phyloP scores from a whole-genome alignment of 768 basidiomycete species.

The Xanthoconium purpureum region DNA sequence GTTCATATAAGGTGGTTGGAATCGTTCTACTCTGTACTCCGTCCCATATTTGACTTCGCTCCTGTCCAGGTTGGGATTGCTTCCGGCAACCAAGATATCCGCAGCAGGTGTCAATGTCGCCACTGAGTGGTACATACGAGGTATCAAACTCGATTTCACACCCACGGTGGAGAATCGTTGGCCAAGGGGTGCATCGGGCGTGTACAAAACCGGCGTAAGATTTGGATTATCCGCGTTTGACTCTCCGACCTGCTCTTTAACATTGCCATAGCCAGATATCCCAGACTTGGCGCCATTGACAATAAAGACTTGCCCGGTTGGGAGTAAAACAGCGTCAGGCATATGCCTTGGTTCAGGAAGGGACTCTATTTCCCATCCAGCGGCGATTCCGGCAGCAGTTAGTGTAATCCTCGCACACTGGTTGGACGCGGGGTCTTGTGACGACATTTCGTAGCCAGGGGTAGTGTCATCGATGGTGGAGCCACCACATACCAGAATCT shows the following conservation, averaged over 20 bases:
- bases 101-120: conserved; percentile 74
- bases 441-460: conserved; percentile 61
- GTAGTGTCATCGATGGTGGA: conserved; percentile 60
- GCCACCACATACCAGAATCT: conserved; percentile 76
- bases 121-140: conserved; percentile 80
- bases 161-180: conserved; percentile 56
- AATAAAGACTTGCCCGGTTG: conserved; percentile 69
- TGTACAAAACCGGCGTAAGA: conserved; percentile 67
- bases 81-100: conserved; percentile 75
- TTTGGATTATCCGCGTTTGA: conserved; percentile 80
- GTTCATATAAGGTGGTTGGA: conserved; percentile 79
- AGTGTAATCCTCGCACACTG: conserved; percentile 73
- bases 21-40: conserved; percentile 86
- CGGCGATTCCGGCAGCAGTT: conserved; percentile 57
- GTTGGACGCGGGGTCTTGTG: conserved; percentile 67
- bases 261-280: conserved; percentile 78
- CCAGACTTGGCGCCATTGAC: conserved; percentile 75
- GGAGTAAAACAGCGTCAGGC: conserved; percentile 79
- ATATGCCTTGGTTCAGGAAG: conserved; percentile 75
- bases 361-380: conserved; percentile 71
- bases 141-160: conserved; percentile 63
- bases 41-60: conserved; percentile 73
- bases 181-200: conserved; percentile 50
- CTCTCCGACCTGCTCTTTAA: conserved; percentile 59
- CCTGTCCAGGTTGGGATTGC: conserved; percentile 80